A percentile compares a stretch with the other conserved stretches of the same genome.
Conservation (phyloP, 2,329 filamentous ascomycete genomes). For the Fusarium penzigii region DNA sequence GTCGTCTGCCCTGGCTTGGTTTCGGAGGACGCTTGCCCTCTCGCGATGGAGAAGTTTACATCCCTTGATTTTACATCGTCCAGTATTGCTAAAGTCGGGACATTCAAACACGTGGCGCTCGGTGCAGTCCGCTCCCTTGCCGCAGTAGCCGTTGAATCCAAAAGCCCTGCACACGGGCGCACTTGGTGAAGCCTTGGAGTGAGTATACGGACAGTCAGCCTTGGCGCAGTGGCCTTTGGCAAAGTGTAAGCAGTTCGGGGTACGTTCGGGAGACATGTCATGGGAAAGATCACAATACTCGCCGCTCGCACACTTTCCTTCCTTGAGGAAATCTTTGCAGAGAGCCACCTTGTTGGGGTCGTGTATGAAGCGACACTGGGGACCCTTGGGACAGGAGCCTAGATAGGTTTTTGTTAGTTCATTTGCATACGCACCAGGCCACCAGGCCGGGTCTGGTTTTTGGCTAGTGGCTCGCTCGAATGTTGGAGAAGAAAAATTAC, state of each 20-base stretch:
- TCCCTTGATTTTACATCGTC: constrained; percentile 75
- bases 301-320: constrained; percentile 74
- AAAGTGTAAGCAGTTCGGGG: constrained; percentile 87
- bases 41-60: constrained; percentile 88
- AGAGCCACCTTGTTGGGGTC: constrained; percentile 84
- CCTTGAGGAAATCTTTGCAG: constrained; percentile 84
- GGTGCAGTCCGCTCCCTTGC: constrained; percentile 73
- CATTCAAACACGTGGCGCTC: constrained; percentile 91
- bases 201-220: constrained; percentile 80
- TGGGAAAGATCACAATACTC: constrained; percentile 88
- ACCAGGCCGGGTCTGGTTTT: constrained; percentile 32
- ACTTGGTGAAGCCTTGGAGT: constrained; percentile 74
- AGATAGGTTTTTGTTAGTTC: constrained; percentile 46
- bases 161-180: constrained; percentile 84
- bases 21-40: constrained; percentile 77
- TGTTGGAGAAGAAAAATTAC: constrained; percentile 56
- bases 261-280: constrained; percentile 78
- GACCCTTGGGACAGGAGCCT: constrained; percentile 87
- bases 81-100: constrained; percentile 91
- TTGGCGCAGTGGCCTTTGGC: constrained; percentile 89
- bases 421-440: constrained; percentile 41
- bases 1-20: constrained; percentile 59
- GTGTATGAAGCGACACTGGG: constrained; percentile 77
- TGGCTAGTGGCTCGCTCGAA: constrained; percentile 22
- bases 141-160: constrained; percentile 85